Base-by-base conservation (phyloP, 495 filamentous ascomycete genomes). In the Penicillium goetzii region DNA sequence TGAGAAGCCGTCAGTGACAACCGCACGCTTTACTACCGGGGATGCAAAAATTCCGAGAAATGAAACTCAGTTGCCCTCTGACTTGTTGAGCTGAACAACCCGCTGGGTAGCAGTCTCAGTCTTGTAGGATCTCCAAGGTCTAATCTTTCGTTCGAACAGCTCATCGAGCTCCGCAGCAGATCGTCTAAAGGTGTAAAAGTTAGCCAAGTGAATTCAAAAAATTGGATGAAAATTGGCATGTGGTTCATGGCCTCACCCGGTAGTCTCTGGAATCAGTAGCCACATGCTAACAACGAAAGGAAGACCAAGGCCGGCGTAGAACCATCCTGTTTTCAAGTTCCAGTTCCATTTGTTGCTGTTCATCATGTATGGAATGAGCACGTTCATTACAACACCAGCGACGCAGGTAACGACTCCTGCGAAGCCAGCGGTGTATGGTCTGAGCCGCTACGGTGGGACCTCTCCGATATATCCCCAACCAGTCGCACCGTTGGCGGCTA, bases 161-260 rank as follows among this genome's bases (percentile, higher is more conserved):
- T 47, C 43, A 47, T 47, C 43, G n/a, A 47, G 43, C 43, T 47
- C 43, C 2, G 43, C 43, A 47, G 19, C 43, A 25, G 43, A 47
- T 11, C 43, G 43, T 47, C 43, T 47, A 4, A 23, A 23, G 6
- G 1, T 12, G 8, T 9, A 25, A 21, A 17, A 3, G 19, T 47
- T 25, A 47, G 21, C 21, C 1, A 25, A 12, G 5, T 5, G 0
- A 17, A 12, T 21, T 19, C 2, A 12, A 12, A 12, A 12, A 1
- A 47, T 23, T 25, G 19, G 43, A 7, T 23, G 1, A 1, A 3
- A 23, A 4, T 45, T 45, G 0, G 40, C 4, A 8, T 43, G 5
- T 17, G 7, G 15, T 4, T 23, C 43, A 47, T 25, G 43, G 21
- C 2, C 43, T 47, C 19, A 47, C 43, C 43, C 43, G 3, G 19